phyloP scores from a whole-genome alignment of 345 rosid species.

The Eucalyptus tenuipes region DNA sequence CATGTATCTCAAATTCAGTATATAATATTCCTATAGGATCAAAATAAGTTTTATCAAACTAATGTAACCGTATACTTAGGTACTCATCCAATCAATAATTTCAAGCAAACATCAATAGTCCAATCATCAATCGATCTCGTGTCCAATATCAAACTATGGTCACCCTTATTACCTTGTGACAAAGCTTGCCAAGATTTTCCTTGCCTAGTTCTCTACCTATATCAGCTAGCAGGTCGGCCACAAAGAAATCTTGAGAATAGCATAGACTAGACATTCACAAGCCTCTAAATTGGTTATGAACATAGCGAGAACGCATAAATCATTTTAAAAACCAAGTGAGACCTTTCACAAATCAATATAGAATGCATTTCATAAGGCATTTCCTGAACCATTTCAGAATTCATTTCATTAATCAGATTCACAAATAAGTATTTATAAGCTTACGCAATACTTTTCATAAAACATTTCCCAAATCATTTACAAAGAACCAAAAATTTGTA shows the following conservation, averaged over 20 bases:
- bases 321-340: not conserved
- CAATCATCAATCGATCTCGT: not conserved
- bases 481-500: not conserved
- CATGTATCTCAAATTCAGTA: not conserved
- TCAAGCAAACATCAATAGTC: not conserved
- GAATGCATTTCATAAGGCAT: not conserved
- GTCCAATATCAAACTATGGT: not conserved
- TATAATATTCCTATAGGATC: not conserved
- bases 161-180: not conserved
- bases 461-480: not conserved
- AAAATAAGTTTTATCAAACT: not conserved
- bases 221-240: rapidly evolving
- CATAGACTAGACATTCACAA: not conserved
- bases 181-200: not conserved
- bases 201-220: not conserved
- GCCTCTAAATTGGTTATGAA: not conserved
- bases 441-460: not conserved
- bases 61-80: not conserved
- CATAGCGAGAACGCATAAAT: not conserved
- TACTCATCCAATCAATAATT: not conserved
- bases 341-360: not conserved
- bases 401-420: not conserved
- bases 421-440: not conserved
- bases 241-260: not conserved
- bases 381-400: not conserved